Evolutionary conservation across 1,284 basidiomycete species (phyloP).

Genomic region (Xerocomus nothofagi): DNA sequence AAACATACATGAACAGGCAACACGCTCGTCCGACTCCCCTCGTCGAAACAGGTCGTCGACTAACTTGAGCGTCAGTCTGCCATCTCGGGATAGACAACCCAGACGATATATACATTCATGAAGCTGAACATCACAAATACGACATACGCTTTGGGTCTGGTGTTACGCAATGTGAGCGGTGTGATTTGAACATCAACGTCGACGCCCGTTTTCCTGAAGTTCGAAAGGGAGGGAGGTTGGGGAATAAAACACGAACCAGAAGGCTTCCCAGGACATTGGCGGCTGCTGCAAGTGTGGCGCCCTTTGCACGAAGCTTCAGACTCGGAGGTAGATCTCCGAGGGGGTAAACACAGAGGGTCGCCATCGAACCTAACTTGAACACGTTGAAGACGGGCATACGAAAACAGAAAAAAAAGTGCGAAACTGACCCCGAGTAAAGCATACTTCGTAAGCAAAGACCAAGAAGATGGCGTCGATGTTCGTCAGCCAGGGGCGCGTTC

Average conservation of each 20-base stretch:
- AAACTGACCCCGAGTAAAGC: conserved; percentile 16
- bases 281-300: conserved; percentile 13
- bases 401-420: not conserved
- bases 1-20: too few relatives aligned
- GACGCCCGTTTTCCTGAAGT: too few relatives aligned
- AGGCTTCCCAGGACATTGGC: conserved; percentile 17
- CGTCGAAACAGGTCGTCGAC: too few relatives aligned
- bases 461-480: conserved; percentile 18
- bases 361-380: conserved; percentile 16
- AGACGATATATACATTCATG: conserved; percentile 15
- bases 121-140: conserved; percentile 17
- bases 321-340: conserved; percentile 19
- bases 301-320: conserved; percentile 16
- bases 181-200: conserved; percentile 20
- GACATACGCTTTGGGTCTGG: conserved; percentile 17
- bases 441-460: conserved; percentile 16
- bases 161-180: conserved; percentile 14
- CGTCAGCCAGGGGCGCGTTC: conserved; percentile 11
- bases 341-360: conserved; percentile 17
- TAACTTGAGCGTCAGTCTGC: conserved; percentile 13
- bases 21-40: too few relatives aligned
- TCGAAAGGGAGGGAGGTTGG: too few relatives aligned
- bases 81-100: conserved; percentile 19
- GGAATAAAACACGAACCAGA: conserved; percentile 13
- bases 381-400: not conserved